These are phyloP conservation scores for Saccharum hybrid DNA, from an alignment of 202 grass and related monocot species.

Conservation along the genomic window DNA sequence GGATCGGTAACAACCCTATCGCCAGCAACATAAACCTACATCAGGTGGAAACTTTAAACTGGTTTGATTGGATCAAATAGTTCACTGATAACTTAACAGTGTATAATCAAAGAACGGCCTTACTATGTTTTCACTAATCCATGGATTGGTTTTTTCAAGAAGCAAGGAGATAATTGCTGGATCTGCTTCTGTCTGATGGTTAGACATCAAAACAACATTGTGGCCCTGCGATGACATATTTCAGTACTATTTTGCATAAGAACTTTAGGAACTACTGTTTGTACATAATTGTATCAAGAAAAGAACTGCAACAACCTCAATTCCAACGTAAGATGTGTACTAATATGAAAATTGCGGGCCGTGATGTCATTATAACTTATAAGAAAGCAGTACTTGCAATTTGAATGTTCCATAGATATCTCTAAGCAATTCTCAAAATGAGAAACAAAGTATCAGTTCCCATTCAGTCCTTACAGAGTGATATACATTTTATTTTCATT, in stretches of 20 bases:
- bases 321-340: neutral
- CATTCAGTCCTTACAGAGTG: constrained; percentile 21
- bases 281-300: neutral
- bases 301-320: constrained; percentile 6
- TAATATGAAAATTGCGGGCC: constrained; percentile 1
- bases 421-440: constrained; percentile 7
- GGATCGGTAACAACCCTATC: constrained; percentile 93
- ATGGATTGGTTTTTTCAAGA: constrained; percentile 75
- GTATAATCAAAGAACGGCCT: constrained; percentile 43
- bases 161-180: constrained; percentile 81
- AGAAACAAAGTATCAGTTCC: neutral
- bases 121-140: constrained; percentile 91
- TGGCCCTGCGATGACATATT: constrained; percentile 67
- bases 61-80: constrained; percentile 33
- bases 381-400: constrained; percentile 11
- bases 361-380: neutral
- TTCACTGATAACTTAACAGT: constrained; percentile 46
- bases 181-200: constrained; percentile 97
- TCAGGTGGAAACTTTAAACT: constrained; percentile 20
- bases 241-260: constrained; percentile 21
- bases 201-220: constrained; percentile 98
- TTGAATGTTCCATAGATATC: constrained; percentile 29
- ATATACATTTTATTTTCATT: neutral
- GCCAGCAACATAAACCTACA: constrained; percentile 90
- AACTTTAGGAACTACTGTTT: constrained; percentile 1